These are phyloP conservation scores for Colletotrichum spinosum DNA, from an alignment of 2,329 filamentous ascomycete genomes.

Conservation along the genomic window DNA sequence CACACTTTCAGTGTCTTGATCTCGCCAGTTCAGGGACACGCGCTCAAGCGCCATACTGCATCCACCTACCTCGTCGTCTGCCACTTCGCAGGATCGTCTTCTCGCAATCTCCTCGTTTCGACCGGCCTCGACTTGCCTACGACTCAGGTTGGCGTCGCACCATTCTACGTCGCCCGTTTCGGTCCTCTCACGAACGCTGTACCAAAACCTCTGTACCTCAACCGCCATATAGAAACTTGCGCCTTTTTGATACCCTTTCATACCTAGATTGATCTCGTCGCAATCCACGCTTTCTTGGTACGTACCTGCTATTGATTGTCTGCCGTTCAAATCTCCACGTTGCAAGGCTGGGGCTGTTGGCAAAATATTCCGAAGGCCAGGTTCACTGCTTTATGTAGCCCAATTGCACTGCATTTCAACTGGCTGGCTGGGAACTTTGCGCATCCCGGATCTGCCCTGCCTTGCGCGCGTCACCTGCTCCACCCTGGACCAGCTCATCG, in stretches of 20 bases:
- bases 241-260: slow-evolving; percentile 27
- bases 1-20: neutral
- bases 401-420: slow-evolving; percentile 12
- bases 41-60: neutral
- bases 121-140: slow-evolving; percentile 1
- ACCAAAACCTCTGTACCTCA: slow-evolving; percentile 5
- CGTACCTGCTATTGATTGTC: slow-evolving; percentile 23
- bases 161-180: slow-evolving; percentile 2
- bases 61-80: slow-evolving; percentile 6
- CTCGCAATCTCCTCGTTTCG: slow-evolving; percentile 1
- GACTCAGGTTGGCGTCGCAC: neutral
- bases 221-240: slow-evolving; percentile 24
- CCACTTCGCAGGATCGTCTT: slow-evolving; percentile 7
- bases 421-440: neutral
- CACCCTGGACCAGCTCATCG: slow-evolving; percentile 7
- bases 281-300: slow-evolving; percentile 22
- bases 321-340: slow-evolving; percentile 24
- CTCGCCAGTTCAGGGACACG: slow-evolving; percentile 4
- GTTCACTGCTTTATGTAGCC: slow-evolving; percentile 18
- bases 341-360: slow-evolving; percentile 28
- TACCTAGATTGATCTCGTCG: slow-evolving; percentile 21
- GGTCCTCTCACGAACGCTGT: slow-evolving; percentile 10
- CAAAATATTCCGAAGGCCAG: slow-evolving; percentile 20
- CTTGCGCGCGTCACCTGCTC: slow-evolving; percentile 20
- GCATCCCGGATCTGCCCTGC: neutral